These are phyloP conservation scores for Beauveria sp. DNA, from an alignment of 2,329 filamentous ascomycete species.

Conservation along the genomic window DNA sequence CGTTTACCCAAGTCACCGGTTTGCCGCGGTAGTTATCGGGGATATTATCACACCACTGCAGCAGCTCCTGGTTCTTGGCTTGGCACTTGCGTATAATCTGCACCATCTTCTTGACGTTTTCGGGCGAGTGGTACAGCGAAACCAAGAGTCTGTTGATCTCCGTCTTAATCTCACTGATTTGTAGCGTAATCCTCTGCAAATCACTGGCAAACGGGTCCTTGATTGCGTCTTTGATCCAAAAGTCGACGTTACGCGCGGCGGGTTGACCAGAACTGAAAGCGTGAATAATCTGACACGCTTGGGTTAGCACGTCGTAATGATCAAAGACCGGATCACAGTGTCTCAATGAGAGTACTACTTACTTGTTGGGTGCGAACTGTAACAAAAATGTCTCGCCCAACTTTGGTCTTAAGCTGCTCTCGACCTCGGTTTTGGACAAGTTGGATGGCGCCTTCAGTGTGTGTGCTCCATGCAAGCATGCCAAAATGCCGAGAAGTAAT, in stretches of 20 bases:
- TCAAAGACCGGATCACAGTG: too few species aligned
- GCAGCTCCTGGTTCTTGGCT: constrained; percentile 43
- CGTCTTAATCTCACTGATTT: constrained; percentile 47
- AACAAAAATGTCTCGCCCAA: constrained; percentile 49
- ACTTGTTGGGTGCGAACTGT: constrained; percentile 56
- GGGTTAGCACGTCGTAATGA: neutral
- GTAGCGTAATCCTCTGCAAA: constrained; percentile 46
- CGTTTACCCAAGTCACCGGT: constrained; percentile 50
- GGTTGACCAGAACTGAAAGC: constrained; percentile 45
- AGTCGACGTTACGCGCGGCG: constrained; percentile 47
- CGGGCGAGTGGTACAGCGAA: constrained; percentile 36
- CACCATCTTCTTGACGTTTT: constrained; percentile 43
- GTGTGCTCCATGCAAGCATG: constrained; percentile 53
- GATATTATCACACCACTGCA: constrained; percentile 42
- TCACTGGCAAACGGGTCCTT: constrained; percentile 40
- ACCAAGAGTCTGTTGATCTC: constrained; percentile 45
- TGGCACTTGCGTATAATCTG: constrained; percentile 45
- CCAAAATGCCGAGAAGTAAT: constrained; percentile 48
- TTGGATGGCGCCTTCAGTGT: constrained; percentile 57
- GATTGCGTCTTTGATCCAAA: constrained; percentile 50
- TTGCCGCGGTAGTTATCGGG: constrained; percentile 43
- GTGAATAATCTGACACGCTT: constrained; percentile 44
- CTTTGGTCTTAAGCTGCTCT: constrained; percentile 45
- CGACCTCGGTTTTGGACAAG: constrained; percentile 50
- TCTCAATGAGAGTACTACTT: constrained; percentile 14